phyloP scores from a whole-genome alignment of 2,329 filamentous ascomycete species.

The Neopestalotiopsis sp. region DNA sequence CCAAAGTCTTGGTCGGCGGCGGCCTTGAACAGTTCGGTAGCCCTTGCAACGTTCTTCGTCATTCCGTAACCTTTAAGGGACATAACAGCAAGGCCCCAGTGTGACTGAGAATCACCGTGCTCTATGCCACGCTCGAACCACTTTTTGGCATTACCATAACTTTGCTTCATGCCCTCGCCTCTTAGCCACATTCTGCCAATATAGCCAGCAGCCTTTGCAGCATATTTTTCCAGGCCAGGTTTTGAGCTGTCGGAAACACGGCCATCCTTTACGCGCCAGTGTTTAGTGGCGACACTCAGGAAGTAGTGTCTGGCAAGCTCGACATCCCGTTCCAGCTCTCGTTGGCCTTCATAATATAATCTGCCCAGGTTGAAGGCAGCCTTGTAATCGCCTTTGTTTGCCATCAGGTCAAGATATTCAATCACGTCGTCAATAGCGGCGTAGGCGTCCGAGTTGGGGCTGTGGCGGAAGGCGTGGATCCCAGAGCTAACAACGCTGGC shows the following conservation, averaged over 20 bases:
- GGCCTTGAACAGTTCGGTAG: conserved; percentile 76
- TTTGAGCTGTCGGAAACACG: conserved; percentile 73
- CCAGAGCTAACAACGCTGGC: conserved; percentile 91
- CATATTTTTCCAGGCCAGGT: conserved; percentile 75
- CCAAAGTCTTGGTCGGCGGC: conserved; percentile 84
- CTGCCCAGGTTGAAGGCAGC: conserved; percentile 86
- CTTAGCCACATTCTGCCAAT: conserved; percentile 89
- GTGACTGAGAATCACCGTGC: conserved; percentile 81
- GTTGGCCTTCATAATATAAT: conserved; percentile 86
- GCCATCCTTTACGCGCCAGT: conserved; percentile 80
- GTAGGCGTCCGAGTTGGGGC: conserved; percentile 78
- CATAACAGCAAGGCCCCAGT: conserved; percentile 85
- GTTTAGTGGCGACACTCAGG: conserved; percentile 76
- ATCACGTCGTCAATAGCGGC: conserved; percentile 91
- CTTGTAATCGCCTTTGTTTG: conserved; percentile 86
- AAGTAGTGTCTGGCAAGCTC: conserved; percentile 81
- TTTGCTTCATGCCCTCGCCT: conserved; percentile 80
- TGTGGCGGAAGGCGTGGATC: conserved; percentile 76
- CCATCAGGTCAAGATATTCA: conserved; percentile 90
- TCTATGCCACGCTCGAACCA: conserved; percentile 85
- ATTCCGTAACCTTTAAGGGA: conserved; percentile 77
- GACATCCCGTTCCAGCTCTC: conserved; percentile 75
- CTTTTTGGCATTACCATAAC: conserved; percentile 74
- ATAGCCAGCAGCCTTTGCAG: conserved; percentile 83
- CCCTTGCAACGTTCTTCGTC: conserved; percentile 70